These are phyloP conservation scores for Hansenula lynferdii DNA, from an alignment of 1,139 yeast species.

Conservation along the genomic window DNA sequence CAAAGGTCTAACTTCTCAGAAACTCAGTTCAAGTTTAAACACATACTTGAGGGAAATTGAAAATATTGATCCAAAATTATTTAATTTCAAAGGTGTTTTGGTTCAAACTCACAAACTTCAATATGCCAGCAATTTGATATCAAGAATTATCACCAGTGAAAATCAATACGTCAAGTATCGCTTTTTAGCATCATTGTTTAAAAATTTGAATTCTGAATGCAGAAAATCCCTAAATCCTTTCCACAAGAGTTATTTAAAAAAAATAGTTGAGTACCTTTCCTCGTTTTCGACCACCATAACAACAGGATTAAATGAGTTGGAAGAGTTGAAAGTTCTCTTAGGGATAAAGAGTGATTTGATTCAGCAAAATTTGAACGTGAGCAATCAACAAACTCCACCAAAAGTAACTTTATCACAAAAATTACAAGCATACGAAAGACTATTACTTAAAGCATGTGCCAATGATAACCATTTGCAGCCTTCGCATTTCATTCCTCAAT, in stretches of 20 bases:
- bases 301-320: too few species aligned
- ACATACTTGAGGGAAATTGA: conserved; percentile 14
- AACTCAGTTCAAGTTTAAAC: conserved; percentile 11
- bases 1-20: conserved; percentile 9
- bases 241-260: too few species aligned
- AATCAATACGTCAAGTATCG: conserved; percentile 7
- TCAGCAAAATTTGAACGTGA: too few species aligned
- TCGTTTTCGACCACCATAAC: too few species aligned
- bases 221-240: too few species aligned
- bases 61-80: conserved; percentile 13
- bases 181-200: conserved; percentile 11
- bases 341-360: too few species aligned
- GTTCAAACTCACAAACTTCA: conserved; percentile 16
- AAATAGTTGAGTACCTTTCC: too few species aligned
- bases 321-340: too few species aligned
- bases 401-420: background rate
- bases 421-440: background rate
- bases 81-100: conserved; percentile 8
- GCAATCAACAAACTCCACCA: too few species aligned
- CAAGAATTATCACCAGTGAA: conserved; percentile 11
- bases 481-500: background rate
- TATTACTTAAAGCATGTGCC: background rate
- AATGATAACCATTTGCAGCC: background rate
- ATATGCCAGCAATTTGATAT: conserved; percentile 11
- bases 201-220: conserved; percentile 10